phyloP scores from a whole-genome alignment of 2,329 filamentous ascomycete species.

The Domatiomyces globalis region DNA sequence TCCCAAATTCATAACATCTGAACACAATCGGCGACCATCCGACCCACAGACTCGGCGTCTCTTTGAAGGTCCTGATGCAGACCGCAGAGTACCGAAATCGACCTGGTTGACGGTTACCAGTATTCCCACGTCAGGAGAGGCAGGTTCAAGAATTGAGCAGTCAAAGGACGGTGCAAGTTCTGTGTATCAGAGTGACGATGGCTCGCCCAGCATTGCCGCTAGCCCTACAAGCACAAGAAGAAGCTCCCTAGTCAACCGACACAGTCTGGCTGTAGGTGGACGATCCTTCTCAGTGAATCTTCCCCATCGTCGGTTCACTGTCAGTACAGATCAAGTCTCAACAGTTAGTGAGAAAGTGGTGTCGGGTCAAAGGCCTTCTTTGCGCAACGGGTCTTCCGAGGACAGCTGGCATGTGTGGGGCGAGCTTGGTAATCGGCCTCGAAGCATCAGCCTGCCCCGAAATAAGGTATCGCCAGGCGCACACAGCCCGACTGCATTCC shows the following conservation, averaged over 20 bases:
- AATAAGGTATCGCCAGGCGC: background rate
- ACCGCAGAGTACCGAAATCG: background rate
- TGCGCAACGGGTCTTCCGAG: background rate
- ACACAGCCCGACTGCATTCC: background rate
- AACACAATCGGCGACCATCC: constrained; percentile 14
- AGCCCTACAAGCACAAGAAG: background rate
- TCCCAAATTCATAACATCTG: constrained; percentile 4
- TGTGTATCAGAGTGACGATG: constrained; percentile 13
- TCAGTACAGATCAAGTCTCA: background rate
- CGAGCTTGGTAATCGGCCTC: background rate
- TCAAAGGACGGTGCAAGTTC: constrained; percentile 11
- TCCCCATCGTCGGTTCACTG: background rate
- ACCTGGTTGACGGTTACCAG: constrained; percentile 5
- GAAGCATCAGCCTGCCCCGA: constrained; percentile 11
- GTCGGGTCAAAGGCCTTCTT: background rate
- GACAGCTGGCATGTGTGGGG: background rate
- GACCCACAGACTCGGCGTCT: constrained; percentile 14
- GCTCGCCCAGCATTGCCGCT: background rate
- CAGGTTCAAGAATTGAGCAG: background rate
- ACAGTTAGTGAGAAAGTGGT: background rate
- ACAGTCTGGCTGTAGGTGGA: constrained; percentile 16
- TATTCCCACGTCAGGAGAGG: background rate
- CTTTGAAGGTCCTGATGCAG: constrained; percentile 7
- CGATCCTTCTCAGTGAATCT: constrained; percentile 6
- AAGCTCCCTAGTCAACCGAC: constrained; percentile 5